Conservation (phyloP, 352 stramenopile genomes). For the Phytophthora sansomeana region DNA sequence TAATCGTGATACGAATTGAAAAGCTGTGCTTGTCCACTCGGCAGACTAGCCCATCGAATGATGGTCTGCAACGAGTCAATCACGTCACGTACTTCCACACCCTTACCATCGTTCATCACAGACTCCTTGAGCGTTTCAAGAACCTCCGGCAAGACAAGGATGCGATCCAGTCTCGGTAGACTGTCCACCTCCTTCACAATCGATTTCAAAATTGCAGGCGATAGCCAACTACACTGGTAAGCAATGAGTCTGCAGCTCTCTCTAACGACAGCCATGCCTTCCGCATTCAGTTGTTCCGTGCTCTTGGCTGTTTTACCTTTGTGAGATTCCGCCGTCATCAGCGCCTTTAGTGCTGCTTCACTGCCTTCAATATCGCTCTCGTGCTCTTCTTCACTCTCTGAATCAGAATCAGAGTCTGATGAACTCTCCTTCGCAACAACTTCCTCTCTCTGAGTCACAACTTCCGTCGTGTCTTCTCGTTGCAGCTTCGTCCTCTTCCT, state of each 20-base stretch:
- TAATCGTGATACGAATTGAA: constrained; percentile 5
- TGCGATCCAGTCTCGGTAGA: background rate
- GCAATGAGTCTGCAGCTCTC: background rate
- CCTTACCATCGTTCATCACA: background rate
- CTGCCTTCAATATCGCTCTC: background rate
- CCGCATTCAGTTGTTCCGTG: background rate
- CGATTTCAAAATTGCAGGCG: background rate
- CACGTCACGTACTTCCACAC: background rate
- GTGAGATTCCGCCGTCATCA: background rate
- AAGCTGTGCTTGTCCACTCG: background rate
- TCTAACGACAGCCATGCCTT: background rate
- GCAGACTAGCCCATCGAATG: background rate
- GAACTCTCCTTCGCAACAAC: background rate
- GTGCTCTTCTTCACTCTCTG: background rate
- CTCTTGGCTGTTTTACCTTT: background rate
- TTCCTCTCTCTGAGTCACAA: background rate
- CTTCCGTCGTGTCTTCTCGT: background rate
- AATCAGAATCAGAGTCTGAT: background rate
- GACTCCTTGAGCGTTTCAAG: background rate
- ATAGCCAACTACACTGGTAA: background rate
- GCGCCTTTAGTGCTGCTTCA: constrained; percentile 9
- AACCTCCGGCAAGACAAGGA: background rate
- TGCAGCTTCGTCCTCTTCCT: background rate
- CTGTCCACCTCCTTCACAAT: background rate
- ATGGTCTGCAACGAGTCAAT: constrained; percentile 1